Percentiles rank a stretch among this genome's conserved stretches.
These are phyloP conservation scores for Pseudonectria buxi DNA, from an alignment of 2,329 filamentous ascomycete genomes.

Conservation along the genomic window DNA sequence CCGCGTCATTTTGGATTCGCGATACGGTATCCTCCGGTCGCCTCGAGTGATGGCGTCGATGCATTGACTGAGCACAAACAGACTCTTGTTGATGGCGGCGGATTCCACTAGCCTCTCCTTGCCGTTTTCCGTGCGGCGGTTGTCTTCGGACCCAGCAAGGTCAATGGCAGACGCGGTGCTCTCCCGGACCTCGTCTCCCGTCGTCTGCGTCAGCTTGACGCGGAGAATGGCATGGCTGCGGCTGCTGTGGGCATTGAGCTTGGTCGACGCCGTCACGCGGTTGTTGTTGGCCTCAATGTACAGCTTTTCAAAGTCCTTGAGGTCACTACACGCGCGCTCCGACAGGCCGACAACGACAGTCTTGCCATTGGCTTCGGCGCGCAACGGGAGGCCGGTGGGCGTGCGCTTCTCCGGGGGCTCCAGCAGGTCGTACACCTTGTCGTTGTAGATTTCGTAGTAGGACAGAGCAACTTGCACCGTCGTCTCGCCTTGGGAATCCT, in stretches of 20 bases:
- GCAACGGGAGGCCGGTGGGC: conserved; percentile 68
- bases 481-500: conserved; percentile 66
- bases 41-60: conserved; percentile 83
- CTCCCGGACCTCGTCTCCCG: conserved; percentile 58
- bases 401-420: conserved; percentile 83
- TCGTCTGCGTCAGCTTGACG: conserved; percentile 77
- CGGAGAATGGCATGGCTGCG: conserved; percentile 85
- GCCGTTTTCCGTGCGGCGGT: conserved; percentile 86
- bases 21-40: conserved; percentile 76
- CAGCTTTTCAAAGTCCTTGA: conserved; percentile 83
- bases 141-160: conserved; percentile 91
- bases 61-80: conserved; percentile 91
- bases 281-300: conserved; percentile 93
- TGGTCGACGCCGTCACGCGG: conserved; percentile 81
- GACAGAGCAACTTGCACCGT: conserved; percentile 69
- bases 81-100: conserved; percentile 93
- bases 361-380: conserved; percentile 80
- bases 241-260: conserved; percentile 86
- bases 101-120: conserved; percentile 92
- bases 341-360: conserved; percentile 81
- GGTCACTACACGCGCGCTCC: conserved; percentile 71
- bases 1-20: conserved; percentile 95
- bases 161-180: conserved; percentile 93
- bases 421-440: conserved; percentile 88
- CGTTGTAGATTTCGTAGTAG: conserved; percentile 97